These are phyloP conservation scores for Globisporangium rhizosaccharum DNA, from an alignment of 352 stramenopile species.

Conservation along the genomic window DNA sequence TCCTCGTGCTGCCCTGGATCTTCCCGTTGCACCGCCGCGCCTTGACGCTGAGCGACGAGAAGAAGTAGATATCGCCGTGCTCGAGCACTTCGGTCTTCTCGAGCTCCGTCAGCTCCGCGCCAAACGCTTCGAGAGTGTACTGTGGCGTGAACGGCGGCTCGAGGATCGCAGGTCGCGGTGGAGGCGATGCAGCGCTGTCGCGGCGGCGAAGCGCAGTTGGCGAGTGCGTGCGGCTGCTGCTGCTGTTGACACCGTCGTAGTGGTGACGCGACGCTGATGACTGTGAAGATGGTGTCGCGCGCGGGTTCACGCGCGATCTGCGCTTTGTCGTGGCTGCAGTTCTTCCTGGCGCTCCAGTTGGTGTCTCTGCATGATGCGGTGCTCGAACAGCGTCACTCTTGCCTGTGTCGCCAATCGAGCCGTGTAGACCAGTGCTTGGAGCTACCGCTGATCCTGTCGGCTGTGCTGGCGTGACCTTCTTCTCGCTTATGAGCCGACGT, in stretches of 20 bases:
- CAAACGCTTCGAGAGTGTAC: constrained; percentile 1
- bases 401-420: neutral
- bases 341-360: neutral
- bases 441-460: neutral
- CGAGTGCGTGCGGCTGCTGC: too few species aligned
- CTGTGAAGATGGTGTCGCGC: neutral
- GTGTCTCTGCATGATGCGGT: neutral
- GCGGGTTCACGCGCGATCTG: constrained; percentile 20
- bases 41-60: constrained; percentile 32
- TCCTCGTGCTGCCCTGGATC: constrained; percentile 15
- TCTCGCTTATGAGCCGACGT: constrained; percentile 8
- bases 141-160: constrained; percentile 25
- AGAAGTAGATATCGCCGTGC: constrained; percentile 49
- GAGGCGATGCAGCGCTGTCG: neutral
- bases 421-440: neutral
- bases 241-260: neutral
- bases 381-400: constrained; percentile 9
- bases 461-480: constrained; percentile 1
- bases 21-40: constrained; percentile 23
- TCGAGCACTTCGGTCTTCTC: constrained; percentile 48
- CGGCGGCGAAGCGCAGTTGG: too few species aligned
- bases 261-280: neutral
- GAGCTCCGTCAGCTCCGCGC: constrained; percentile 35
- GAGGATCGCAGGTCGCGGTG: constrained; percentile 11
- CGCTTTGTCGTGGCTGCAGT: constrained; percentile 1